Conservation (phyloP, 768 basidiomycete genomes). For the Boletus speciosus region DNA sequence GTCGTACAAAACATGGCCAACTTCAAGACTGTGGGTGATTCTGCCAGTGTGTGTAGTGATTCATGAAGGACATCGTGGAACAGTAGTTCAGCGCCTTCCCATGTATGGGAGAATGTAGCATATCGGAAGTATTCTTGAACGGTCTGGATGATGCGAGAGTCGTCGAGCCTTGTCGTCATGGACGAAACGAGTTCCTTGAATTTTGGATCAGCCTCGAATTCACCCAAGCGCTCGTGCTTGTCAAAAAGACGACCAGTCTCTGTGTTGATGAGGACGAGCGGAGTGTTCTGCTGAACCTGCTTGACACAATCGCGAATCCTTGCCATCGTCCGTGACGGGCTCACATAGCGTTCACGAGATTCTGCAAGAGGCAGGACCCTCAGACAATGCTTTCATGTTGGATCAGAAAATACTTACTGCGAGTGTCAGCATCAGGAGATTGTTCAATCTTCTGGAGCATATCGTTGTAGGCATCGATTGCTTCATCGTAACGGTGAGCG, state of each 20-base stretch:
- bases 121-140: neutral
- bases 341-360: no score
- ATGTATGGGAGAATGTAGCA: conserved; percentile 4
- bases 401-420: no score
- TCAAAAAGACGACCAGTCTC: neutral
- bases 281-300: neutral
- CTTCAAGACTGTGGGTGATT: neutral
- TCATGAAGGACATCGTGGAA: neutral
- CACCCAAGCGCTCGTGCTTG: no score
- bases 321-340: no score
- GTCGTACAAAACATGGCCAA: neutral
- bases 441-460: neutral
- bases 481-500: neutral
- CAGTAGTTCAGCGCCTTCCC: neutral
- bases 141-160: neutral
- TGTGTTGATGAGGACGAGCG: neutral
- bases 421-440: no score
- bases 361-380: no score
- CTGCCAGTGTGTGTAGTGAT: neutral
- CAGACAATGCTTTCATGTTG: no score
- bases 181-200: no score
- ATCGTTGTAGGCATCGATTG: neutral
- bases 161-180: neutral
- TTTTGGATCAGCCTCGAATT: no score
- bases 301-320: neutral